Base-by-base conservation (phyloP, 768 basidiomycete species). In the Paxillus involutus region DNA sequence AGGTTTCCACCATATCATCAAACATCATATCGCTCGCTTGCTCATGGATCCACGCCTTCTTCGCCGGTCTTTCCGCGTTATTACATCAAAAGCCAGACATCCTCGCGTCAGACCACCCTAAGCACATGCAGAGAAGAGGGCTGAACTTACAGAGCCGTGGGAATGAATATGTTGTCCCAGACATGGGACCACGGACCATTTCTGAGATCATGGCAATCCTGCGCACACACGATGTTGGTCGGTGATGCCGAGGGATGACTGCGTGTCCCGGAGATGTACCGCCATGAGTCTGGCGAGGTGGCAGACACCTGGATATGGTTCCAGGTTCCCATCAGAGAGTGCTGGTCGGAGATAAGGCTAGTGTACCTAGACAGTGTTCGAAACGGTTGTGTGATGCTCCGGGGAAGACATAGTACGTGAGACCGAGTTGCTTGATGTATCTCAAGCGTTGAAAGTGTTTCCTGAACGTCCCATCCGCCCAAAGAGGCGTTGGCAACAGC, bases 161-260 rank as follows among this genome's bases (percentile, higher is more conserved):
- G 89, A 47, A 94, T 90, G 67, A 90, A 91, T 49, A 75, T 63
- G 7, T 73, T 71, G 58, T 94, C 91, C 86, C 88, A 94, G 8
- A 93, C 85, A 66, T 94, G 91, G 54, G 84, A 87, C 84, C 88
- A 92, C 0, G 91, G 91, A 0, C 91, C 91, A 61, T 92, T 90
- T 0, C 89, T 90, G 4, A 93, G 80, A 67, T 93, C 91, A 60
- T 93, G 91, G 52, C 90, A 91, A 73, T 53, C 88, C 85, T 16
- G 93, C 85, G 54, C 91, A 93, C 47, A 77, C 76, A 30, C 91
- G 75, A 53, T 94, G 89, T 17, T 89, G 78, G 42, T 85, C 77
- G 0, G 83, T 85, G 53, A 93, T 90, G 0, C 70, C 71, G 1
- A 93, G 77, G 10, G 80, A 73, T 0, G 81, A 82, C 56, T 94